Conservation (phyloP, 129 eudicot species). For the Centaurea solstitialis region DNA sequence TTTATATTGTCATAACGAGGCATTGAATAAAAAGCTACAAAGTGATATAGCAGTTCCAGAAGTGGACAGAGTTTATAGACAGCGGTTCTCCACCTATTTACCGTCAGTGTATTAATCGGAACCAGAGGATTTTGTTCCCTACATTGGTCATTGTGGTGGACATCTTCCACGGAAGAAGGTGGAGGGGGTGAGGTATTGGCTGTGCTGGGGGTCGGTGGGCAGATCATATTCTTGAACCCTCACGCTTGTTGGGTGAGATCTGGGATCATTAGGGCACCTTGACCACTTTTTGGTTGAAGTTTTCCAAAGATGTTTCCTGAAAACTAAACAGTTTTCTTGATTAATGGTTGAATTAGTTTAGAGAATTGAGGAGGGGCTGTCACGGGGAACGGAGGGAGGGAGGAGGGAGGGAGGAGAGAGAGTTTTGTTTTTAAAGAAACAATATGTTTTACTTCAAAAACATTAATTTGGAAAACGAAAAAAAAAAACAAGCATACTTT, state of each 20-base stretch:
- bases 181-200: background rate
- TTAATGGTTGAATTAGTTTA: background rate
- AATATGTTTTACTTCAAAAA: background rate
- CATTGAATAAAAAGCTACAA: background rate
- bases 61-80: background rate
- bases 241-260: background rate
- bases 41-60: background rate
- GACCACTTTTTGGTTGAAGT: background rate
- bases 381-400: background rate
- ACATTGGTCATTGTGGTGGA: background rate
- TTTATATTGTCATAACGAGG: background rate
- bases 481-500: background rate
- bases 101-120: background rate
- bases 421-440: background rate
- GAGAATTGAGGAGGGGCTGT: background rate
- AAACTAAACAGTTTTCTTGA: background rate
- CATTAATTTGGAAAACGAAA: background rate
- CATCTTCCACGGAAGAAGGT: background rate
- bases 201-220: background rate
- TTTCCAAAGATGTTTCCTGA: background rate
- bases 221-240: background rate
- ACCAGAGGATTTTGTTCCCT: background rate
- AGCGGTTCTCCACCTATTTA: background rate
- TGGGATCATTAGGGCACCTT: background rate
- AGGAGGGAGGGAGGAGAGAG: background rate